Evolutionary conservation across 1,284 basidiomycete genomes (phyloP).

Genomic region (Gomphus bonarii): DNA sequence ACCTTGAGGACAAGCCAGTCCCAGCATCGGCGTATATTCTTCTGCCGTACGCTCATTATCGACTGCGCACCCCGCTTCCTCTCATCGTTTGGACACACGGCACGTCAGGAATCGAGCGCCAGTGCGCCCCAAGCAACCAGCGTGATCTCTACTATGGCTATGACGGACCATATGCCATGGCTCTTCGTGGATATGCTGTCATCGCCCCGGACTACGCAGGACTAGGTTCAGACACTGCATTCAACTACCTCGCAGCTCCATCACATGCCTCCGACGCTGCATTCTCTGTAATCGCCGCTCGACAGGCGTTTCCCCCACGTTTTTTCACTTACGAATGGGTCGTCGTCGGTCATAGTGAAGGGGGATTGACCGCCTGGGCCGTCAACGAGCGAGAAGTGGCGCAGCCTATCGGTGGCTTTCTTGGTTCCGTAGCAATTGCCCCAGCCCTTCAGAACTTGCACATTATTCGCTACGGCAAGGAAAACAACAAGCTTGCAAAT

Average conservation of each 20-base stretch:
- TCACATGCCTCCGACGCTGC: slow-evolving; percentile 6
- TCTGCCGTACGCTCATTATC: background rate
- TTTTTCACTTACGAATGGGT: slow-evolving; percentile 6
- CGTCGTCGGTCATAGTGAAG: slow-evolving; percentile 8
- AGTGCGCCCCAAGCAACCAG: slow-evolving; percentile 9
- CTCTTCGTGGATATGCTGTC: slow-evolving; percentile 8
- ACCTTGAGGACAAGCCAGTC: background rate
- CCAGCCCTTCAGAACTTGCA: slow-evolving; percentile 4
- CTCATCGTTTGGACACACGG: slow-evolving; percentile 9
- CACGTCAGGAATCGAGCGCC: slow-evolving; percentile 7
- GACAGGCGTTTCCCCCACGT: background rate
- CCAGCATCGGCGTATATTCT: slow-evolving; percentile 6
- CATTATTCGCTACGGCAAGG: slow-evolving; percentile 2
- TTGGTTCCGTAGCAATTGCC: slow-evolving; percentile 4
- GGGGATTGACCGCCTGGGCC: slow-evolving; percentile 7
- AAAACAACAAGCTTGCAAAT: background rate
- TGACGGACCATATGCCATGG: slow-evolving; percentile 8
- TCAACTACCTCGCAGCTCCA: slow-evolving; percentile 3
- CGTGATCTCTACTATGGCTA: slow-evolving; percentile 7
- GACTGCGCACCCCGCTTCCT: background rate
- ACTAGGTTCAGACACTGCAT: slow-evolving; percentile 7
- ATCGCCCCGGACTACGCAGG: slow-evolving; percentile 9
- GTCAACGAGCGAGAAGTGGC: slow-evolving; percentile 6
- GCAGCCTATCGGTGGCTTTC: slow-evolving; percentile 6
- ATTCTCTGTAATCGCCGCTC: background rate